phyloP scores from a whole-genome alignment of 2,329 filamentous ascomycete species.

The Rhexocercosporidium sp. region DNA sequence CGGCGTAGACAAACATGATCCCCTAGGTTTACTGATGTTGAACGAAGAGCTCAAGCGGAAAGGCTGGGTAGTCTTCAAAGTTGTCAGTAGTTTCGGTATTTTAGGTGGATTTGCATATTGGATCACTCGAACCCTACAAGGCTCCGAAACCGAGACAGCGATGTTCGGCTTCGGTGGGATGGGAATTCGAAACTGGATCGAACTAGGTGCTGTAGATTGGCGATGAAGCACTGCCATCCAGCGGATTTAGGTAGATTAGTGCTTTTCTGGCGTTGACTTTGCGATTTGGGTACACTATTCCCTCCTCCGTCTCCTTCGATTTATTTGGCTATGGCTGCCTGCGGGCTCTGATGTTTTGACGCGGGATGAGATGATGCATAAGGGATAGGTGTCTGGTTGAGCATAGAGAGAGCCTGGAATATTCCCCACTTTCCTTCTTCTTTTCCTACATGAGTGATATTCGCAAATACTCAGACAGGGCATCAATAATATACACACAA shows the following conservation, averaged over 20 bases:
- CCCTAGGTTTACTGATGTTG: constrained; percentile 76
- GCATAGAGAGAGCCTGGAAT: not conserved
- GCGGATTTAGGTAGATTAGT: not conserved
- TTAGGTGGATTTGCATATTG: constrained; percentile 74
- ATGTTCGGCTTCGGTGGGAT: constrained; percentile 29
- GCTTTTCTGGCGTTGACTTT: not conserved
- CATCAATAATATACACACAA: not conserved
- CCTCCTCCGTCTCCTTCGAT: not conserved
- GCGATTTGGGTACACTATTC: not conserved
- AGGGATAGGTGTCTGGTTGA: constrained; percentile 2
- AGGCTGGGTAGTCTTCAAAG: constrained; percentile 72
- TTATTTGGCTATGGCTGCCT: not conserved
- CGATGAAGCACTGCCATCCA: constrained; percentile 4
- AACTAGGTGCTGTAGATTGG: constrained; percentile 31
- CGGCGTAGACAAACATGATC: constrained; percentile 61
- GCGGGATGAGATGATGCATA: constrained; percentile 8
- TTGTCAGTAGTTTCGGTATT: constrained; percentile 75
- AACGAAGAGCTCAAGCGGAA: constrained; percentile 67
- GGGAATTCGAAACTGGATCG: constrained; percentile 34
- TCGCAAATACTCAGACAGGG: not conserved
- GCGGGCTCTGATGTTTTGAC: not conserved
- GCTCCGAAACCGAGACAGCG: constrained; percentile 17
- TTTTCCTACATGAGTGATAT: not conserved
- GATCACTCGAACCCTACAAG: constrained; percentile 48
- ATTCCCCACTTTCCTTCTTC: not conserved